Evolutionary conservation across 2,329 filamentous ascomycete genomes (phyloP).

Genomic region (Ceratocystiopsis sp.): DNA sequence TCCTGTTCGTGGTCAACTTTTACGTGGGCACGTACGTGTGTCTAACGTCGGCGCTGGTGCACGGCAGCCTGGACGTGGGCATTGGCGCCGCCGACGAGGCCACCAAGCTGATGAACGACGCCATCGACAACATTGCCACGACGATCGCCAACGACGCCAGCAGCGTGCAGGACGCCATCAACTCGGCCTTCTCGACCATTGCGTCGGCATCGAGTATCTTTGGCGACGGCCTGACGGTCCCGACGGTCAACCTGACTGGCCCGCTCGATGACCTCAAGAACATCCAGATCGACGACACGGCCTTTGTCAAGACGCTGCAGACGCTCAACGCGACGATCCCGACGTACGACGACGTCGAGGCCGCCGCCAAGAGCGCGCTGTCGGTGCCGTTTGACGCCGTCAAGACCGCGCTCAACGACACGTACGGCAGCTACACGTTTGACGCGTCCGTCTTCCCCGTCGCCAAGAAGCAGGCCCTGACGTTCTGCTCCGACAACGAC

Average conservation of each 20-base stretch:
- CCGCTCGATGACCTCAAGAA: constrained; percentile 49
- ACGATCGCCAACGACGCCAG: constrained; percentile 35
- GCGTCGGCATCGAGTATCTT: constrained; percentile 33
- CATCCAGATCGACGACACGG: constrained; percentile 49
- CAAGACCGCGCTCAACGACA: constrained; percentile 53
- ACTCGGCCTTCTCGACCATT: constrained; percentile 36
- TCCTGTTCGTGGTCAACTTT: constrained; percentile 85
- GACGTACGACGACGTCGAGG: constrained; percentile 67
- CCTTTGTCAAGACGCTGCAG: constrained; percentile 50
- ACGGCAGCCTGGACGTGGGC: constrained; percentile 58
- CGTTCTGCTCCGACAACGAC: constrained; percentile 77
- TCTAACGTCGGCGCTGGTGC: constrained; percentile 67
- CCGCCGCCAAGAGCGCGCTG: constrained; percentile 60
- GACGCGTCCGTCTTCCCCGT: constrained; percentile 65
- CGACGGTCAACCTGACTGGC: constrained; percentile 45
- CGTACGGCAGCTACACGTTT: constrained; percentile 59
- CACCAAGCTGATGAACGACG: constrained; percentile 33
- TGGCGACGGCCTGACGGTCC: constrained; percentile 16
- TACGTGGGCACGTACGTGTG: constrained; percentile 82
- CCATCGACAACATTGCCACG: constrained; percentile 32
- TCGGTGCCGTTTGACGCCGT: constrained; percentile 67
- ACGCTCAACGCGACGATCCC: constrained; percentile 67
- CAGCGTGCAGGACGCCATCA: constrained; percentile 29
- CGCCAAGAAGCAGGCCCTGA: constrained; percentile 63
- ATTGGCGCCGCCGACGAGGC: constrained; percentile 22